A percentile compares a stretch with the other conserved stretches of the same genome.
phyloP scores from a whole-genome alignment of 2,329 filamentous ascomycete species.

The Hymenoscyphus repandus region DNA sequence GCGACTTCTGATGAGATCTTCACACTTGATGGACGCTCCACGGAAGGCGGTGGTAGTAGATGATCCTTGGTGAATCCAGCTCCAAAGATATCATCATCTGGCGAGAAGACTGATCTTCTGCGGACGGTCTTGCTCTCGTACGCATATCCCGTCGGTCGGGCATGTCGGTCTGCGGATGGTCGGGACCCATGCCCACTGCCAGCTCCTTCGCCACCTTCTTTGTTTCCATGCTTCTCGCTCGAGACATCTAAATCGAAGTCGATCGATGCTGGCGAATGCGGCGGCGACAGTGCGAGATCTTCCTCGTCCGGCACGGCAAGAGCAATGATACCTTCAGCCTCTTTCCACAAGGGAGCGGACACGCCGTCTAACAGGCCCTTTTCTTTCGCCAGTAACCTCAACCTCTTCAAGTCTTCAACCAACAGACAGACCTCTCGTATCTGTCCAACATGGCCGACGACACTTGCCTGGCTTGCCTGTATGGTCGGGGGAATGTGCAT shows the following conservation, averaged over 20 bases:
- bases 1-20: conserved; percentile 44
- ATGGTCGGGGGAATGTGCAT: conserved; percentile 78
- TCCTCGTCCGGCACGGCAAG: conserved; percentile 69
- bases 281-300: conserved; percentile 32
- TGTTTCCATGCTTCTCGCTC: conserved; percentile 38
- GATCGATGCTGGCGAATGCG: conserved; percentile 27
- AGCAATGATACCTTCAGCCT: conserved; percentile 82
- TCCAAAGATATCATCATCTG: conserved; percentile 62
- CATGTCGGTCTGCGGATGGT: conserved; percentile 25
- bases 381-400: conserved; percentile 64
- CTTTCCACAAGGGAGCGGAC: conserved; percentile 63
- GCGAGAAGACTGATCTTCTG: conserved; percentile 57
- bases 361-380: conserved; percentile 59
- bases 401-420: conserved; percentile 76
- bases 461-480: conserved; percentile 73
- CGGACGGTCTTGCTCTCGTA: conserved; percentile 48
- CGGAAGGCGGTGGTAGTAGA: conserved; percentile 18
- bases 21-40: conserved; percentile 22
- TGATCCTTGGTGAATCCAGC: conserved; percentile 34
- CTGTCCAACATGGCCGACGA: conserved; percentile 78
- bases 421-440: conserved; percentile 75
- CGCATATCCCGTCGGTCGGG: conserved; percentile 28
- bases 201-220: conserved; percentile 36
- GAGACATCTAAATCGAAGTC: conserved; percentile 44
- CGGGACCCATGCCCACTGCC: conserved; percentile 43